Evolutionary conservation across 768 basidiomycete genomes (phyloP).

Genomic region (Rubroboletus pulcherrimus): DNA sequence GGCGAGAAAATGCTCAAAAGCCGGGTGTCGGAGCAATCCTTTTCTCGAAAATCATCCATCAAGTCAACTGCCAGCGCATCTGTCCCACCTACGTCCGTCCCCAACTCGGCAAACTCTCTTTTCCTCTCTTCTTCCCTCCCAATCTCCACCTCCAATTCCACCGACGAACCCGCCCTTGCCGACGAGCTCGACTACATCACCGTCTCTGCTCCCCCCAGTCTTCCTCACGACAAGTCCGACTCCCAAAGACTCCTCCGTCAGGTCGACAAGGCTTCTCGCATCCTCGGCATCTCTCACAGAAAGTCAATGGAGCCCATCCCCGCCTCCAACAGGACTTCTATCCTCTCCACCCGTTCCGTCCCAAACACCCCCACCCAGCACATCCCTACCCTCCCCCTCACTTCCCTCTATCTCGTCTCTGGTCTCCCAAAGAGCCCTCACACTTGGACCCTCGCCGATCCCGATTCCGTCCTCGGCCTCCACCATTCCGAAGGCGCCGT

Average conservation of each 20-base stretch:
- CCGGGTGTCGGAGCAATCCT: constrained; percentile 48
- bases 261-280: constrained; percentile 72
- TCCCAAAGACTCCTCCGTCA: constrained; percentile 37
- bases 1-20: constrained; percentile 44
- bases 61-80: constrained; percentile 6
- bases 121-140: constrained; percentile 1
- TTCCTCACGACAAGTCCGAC: constrained; percentile 25
- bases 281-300: constrained; percentile 72
- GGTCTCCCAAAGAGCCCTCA: constrained; percentile 87
- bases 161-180: constrained; percentile 39
- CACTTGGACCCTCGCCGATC: constrained; percentile 87
- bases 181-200: constrained; percentile 77
- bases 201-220: constrained; percentile 28
- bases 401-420: constrained; percentile 82
- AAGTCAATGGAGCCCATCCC: constrained; percentile 85
- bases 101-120: constrained; percentile 12
- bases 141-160: neutral
- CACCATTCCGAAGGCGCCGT: constrained; percentile 85
- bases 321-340: constrained; percentile 68
- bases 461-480: constrained; percentile 75
- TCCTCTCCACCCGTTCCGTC: constrained; percentile 61
- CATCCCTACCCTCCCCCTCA: constrained; percentile 68
- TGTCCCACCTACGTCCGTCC: neutral
- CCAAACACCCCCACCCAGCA: constrained; percentile 52
- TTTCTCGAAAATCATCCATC: constrained; percentile 23